Evolutionary conservation across 257 asterid genomes (phyloP), one percentile per base, ranked within the genome.

Genomic region (Apocynum venetum): DNA sequence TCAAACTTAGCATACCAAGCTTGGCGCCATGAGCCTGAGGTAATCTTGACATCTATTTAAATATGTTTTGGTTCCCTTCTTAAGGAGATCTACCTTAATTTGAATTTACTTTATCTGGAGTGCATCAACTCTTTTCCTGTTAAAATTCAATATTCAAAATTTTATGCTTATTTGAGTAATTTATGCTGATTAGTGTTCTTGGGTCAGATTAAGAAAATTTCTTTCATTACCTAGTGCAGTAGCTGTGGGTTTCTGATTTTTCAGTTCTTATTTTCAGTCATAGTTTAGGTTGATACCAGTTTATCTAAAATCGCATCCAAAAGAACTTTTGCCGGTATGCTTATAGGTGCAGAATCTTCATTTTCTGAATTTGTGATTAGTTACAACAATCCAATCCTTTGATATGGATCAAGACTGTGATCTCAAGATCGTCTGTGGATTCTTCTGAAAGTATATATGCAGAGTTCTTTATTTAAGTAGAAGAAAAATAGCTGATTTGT

Each of bases 11-110:
- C 93, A 41, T 91, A 93, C 90, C 96, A 90, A 84, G 99, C 99
- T 84, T 96, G 98, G 99, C 97, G 93, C 83, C 90, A 91, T 63
- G 99, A 96, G 79, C 94, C 97, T 41, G 91, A 84, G 96, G 98
- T 96, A 78, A 80, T 71, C 63, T 81, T 75, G 69, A 51, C 19
- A 41, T 67, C 52, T 15, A 8, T 67, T 8, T 65, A 40, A 15
- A 36, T 35, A 40, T 65, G 31, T 59, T 71, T 44, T 12, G 20
- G 75, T 36, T 13, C 57, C 9, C 19, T 25, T 25, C 31, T 25
- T 25, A 25, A 51, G 59, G 46, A 53, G 55, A 48, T 68, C 17
- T 53, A 36, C 52, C 71, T 59, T 55, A 52, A 47, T 55, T 56
- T 48, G 67, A 61, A 48, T 25, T 66, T 69, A 19, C 40, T 40